These are phyloP conservation scores for Eurotiales sp. DNA, from an alignment of 2,329 filamentous ascomycete genomes.

Conservation along the genomic window DNA sequence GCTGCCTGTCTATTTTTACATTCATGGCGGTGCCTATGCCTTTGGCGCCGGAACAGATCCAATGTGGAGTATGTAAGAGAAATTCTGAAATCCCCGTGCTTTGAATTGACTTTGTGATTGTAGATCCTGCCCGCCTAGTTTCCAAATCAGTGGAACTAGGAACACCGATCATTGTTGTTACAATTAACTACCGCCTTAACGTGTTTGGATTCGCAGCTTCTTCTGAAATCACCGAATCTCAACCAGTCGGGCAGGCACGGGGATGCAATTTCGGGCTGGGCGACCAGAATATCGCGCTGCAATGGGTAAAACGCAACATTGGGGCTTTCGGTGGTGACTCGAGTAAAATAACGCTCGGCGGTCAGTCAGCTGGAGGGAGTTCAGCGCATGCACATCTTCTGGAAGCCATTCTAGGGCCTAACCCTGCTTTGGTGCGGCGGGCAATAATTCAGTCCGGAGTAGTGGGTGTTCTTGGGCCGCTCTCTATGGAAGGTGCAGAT, in stretches of 20 bases:
- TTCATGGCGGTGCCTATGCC: conserved; percentile 65
- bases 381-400: neutral
- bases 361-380: conserved; percentile 43
- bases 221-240: conserved; percentile 53
- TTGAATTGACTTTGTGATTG: neutral
- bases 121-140: conserved; percentile 22
- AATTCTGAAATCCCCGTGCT: neutral
- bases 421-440: neutral
- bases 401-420: neutral
- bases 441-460: neutral
- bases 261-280: conserved; percentile 54
- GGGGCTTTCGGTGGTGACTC: conserved; percentile 54
- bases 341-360: conserved; percentile 48
- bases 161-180: conserved; percentile 69
- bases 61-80: neutral
- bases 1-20: conserved; percentile 68
- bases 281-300: conserved; percentile 54
- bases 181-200: conserved; percentile 72
- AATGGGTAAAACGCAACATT: conserved; percentile 56
- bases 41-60: conserved; percentile 54
- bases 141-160: conserved; percentile 41
- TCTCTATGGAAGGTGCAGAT: neutral
- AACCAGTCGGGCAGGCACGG: conserved; percentile 55
- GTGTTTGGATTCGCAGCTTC: conserved; percentile 72
- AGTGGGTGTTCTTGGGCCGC: conserved; percentile 1